Conservation (phyloP, 257 asterid species). For the Gentiana dahurica region DNA sequence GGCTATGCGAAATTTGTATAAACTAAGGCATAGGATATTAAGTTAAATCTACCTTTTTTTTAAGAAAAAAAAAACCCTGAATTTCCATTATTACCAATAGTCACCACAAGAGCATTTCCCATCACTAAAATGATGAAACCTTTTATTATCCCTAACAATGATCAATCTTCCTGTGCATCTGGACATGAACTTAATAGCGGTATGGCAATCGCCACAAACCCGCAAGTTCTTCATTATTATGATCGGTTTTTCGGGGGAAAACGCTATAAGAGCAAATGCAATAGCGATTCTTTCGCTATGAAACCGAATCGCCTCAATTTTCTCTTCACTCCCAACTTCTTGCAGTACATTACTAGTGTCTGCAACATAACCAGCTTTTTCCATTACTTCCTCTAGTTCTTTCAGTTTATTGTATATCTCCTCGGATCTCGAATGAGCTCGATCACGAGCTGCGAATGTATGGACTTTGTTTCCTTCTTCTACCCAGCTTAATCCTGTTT, state of each 20-base stretch:
- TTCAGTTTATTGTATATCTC: conserved; percentile 59
- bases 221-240: conserved; percentile 82
- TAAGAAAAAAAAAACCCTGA: neutral
- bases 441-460: conserved; percentile 70
- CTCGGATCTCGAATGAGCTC: conserved; percentile 31
- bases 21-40: no score
- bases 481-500: conserved; percentile 89
- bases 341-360: conserved; percentile 49
- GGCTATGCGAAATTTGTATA: no score
- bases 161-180: conserved; percentile 52
- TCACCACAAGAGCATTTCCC: conserved; percentile 87
- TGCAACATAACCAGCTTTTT: conserved; percentile 54
- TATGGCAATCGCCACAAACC: conserved; percentile 79
- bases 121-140: conserved; percentile 65
- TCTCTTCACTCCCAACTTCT: conserved; percentile 63
- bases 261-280: conserved; percentile 61
- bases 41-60: no score
- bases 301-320: conserved; percentile 40
- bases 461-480: conserved; percentile 73
- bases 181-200: conserved; percentile 61
- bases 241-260: conserved; percentile 55
- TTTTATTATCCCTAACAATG: conserved; percentile 66
- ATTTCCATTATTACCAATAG: conserved; percentile 39
- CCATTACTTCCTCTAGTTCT: conserved; percentile 50
- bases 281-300: conserved; percentile 92